Evolutionary conservation across 768 basidiomycete genomes (phyloP), one percentile per base, ranked within the genome.

Genomic region (Cantharellus anzutake): DNA sequence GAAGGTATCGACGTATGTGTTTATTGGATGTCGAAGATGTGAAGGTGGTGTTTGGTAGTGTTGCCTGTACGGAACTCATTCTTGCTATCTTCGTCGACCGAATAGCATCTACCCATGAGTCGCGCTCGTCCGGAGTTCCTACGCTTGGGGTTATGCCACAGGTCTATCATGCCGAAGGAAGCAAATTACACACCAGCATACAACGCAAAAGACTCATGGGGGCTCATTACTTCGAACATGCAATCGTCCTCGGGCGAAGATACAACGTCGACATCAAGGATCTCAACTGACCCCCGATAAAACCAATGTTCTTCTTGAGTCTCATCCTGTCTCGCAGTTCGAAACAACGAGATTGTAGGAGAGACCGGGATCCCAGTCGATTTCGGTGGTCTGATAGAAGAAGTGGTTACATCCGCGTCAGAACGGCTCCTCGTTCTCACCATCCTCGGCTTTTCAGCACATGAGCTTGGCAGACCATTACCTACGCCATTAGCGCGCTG

Each of bases 201-300:
- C 35, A 89, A 68, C 0, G 81, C 81, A 63, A 89, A 90, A 16
- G 65, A 63, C 48, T 58, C 80, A 58, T 80, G 80, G 1, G 87
- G 87, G 68, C 85, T 84, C 60, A 87, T 67, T 2, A 90, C 71
- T 67, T 91, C 88, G 56, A 89, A 77, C 56, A 77, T 72, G 11
- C 76, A 72, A 59, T 80, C 78, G 51, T 79, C 80, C 0, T 75
- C 76, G 2, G 73, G 65, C 20, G 65, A 67, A 44, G 87, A 74
- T 0, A 90, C 79, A 1, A 89, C 80, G 65, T 90, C 85, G 57
- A 85, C 64, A 70, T 91, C 85, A 44, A 90, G 76, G 20, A 91
- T 75, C 58, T 79, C 79, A 41, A 76, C 74, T 60, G 76, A 73
- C 2, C 87, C 86, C 66, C 80, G 86, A 68, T 77, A 91, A 44